Conservation (phyloP, 257 asterid species). For the Asclepias syriaca region DNA sequence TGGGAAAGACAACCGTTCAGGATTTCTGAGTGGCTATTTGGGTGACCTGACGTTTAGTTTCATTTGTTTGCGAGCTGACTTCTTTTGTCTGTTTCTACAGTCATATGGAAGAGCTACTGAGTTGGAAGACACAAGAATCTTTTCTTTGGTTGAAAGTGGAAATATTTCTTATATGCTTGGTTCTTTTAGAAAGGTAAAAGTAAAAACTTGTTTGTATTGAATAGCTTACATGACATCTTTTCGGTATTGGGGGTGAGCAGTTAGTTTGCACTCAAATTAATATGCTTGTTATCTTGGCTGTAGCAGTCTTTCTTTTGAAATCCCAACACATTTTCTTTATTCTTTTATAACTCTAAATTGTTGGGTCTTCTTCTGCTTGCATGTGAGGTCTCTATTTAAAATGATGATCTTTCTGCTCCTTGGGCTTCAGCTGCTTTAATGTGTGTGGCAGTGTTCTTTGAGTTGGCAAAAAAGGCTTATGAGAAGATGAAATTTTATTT, state of each 20-base stretch:
- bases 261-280: neutral
- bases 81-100: conserved; percentile 37
- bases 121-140: conserved; percentile 74
- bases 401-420: neutral
- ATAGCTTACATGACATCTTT: conserved; percentile 8
- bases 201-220: conserved; percentile 7
- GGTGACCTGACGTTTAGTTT: conserved; percentile 9
- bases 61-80: conserved; percentile 16
- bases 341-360: neutral
- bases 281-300: neutral
- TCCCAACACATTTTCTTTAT: neutral
- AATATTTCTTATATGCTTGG: conserved; percentile 84
- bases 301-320: neutral
- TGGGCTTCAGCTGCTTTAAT: neutral
- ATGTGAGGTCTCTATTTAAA: neutral
- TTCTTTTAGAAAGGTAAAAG: conserved; percentile 61
- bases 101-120: conserved; percentile 93
- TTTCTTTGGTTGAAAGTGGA: conserved; percentile 91
- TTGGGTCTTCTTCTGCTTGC: neutral
- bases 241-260: neutral
- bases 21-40: conserved; percentile 11
- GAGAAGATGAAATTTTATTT: too few relatives aligned
- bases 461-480: too few relatives aligned
- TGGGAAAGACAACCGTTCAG: neutral
- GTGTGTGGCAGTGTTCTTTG: too few relatives aligned